phyloP scores from a whole-genome alignment of 352 stramenopile genomes.

The Peronospora farinosa region DNA sequence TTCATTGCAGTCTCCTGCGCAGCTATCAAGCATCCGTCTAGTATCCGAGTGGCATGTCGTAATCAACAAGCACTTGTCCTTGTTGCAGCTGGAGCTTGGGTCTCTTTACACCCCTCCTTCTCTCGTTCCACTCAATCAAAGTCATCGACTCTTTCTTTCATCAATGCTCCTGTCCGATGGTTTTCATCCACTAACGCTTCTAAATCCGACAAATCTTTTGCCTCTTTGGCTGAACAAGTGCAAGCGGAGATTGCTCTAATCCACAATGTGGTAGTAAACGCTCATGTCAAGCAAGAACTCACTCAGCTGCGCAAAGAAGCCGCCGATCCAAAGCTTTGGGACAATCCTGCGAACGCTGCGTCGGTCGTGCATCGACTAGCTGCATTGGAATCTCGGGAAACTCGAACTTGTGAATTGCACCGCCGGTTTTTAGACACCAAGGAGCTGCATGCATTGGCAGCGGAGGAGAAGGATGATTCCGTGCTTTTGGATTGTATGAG shows the following conservation, averaged over 20 bases:
- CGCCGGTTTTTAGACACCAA: conserved; percentile 55
- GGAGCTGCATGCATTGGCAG: conserved; percentile 49
- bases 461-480: conserved; percentile 50
- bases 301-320: conserved; percentile 38
- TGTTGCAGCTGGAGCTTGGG: conserved; percentile 5
- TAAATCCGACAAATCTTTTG: conserved; percentile 38
- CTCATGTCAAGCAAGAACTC: conserved; percentile 39
- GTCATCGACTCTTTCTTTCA: no score
- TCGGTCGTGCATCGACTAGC: conserved; percentile 55
- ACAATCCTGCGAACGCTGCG: conserved; percentile 48
- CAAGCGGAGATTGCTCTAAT: conserved; percentile 42
- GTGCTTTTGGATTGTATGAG: conserved; percentile 46
- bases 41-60: not conserved
- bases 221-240: conserved; percentile 28
- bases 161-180: not conserved
- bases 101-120: conserved; percentile 1
- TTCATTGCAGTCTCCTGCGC: not conserved
- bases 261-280: conserved; percentile 37
- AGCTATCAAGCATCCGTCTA: not conserved
- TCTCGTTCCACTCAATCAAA: conserved; percentile 6
- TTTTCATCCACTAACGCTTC: conserved; percentile 18
- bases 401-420: conserved; percentile 33
- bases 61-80: not conserved
- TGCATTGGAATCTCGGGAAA: conserved; percentile 44
- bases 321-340: conserved; percentile 46